Base-by-base conservation (phyloP, 352 stramenopile genomes). In the Phytophthora macrochlamydospora region DNA sequence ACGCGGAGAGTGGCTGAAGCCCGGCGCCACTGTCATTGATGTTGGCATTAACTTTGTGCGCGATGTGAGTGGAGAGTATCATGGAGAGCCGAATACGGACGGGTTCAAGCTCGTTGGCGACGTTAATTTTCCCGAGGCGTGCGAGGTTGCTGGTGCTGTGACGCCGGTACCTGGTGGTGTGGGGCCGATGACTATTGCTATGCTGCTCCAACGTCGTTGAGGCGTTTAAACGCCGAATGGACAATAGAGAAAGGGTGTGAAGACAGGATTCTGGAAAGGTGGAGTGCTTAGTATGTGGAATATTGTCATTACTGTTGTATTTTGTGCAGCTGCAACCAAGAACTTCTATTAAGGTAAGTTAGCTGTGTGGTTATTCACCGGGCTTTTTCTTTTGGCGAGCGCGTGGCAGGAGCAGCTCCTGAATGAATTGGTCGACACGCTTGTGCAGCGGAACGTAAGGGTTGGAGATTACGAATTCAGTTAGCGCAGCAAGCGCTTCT, bases 41-140 rank as follows among this genome's bases (percentile, higher is more conserved):
- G 98, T 99, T 13, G 98, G 98, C 7, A 99, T 99, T 74, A 99
- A 99, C 69, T 98, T 95, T 62, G 92, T 99, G 2, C 87, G 96
- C 9, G 86, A 94, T 40, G 44, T 76, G 3, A 60, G 67, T 18
- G 56, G 65, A 1, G 62, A 74, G n/a, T 93, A 83, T 51, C 78
- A 93, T 62, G 82, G 82, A 5, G 46, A 73, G 28, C 56, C 66
- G 32, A 93, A 88, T 46, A 60, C 59, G 13, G 83, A 96, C 53
- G 96, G 97, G 28, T 99, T 99, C 78, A 95, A 97, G 62, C 86
- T 99, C 12, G 97, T 99, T 33, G 98, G 98, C 12, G 98, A 99
- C 73, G 97, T 99, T 6, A 73, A 98, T 68, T 99, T 95, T 62
- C 75, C 76, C 5, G 88, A 90, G 46, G 97, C 83, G 4, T 79